Evolutionary conservation across 2,329 filamentous ascomycete genomes (phyloP), one percentile per base, ranked within the genome.

Genomic region (Leptodontidium sp.): DNA sequence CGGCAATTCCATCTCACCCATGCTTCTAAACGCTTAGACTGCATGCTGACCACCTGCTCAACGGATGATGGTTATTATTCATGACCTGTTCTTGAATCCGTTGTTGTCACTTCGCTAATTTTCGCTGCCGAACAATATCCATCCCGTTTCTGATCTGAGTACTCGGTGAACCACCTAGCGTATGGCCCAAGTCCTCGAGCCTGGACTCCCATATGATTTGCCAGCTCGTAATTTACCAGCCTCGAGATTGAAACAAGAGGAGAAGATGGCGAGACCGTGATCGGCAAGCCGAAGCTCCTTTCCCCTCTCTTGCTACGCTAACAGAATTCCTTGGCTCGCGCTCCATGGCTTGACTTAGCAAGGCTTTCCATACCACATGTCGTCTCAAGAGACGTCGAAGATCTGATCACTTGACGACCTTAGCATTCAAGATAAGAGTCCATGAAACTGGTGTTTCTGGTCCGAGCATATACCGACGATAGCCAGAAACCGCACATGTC

Each of bases 391-490:
- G 26, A 17, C n/a, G 47, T 53, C 49, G 29, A 38, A 38, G 45
- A 53, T 38, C 2, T 43, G 61, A 64, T 52, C 61, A 53, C 29
- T 53, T 64, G 61, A 64, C 21, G 43, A 21, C 45, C 29, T 35
- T 40, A 43, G 21, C n/a, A 17, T 24, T 26, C n/a, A 50, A 45
- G 11, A 21, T 24, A 24, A 24, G 45, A 29, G 12, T 26, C 35
- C 61, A 26, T 64, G 47, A 64, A 40, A 64, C 47, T n/a, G 49
- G 47, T 49, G 24, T 52, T 38, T 24, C 12, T 32, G 14, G 7
- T 43, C 49, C 47, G n/a, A 29, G 35, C 21, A 26, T 35, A n/a
- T 47, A 45, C 57, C 26, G 40, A n/a, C 8, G 35, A n/a, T 24
- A 52, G 61, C 35, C 61, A 52, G 29, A 64, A 53, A 24, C 29